These are phyloP conservation scores for Aureobasidium zeae DNA, from an alignment of 2,329 filamentous ascomycete species.

Conservation along the genomic window DNA sequence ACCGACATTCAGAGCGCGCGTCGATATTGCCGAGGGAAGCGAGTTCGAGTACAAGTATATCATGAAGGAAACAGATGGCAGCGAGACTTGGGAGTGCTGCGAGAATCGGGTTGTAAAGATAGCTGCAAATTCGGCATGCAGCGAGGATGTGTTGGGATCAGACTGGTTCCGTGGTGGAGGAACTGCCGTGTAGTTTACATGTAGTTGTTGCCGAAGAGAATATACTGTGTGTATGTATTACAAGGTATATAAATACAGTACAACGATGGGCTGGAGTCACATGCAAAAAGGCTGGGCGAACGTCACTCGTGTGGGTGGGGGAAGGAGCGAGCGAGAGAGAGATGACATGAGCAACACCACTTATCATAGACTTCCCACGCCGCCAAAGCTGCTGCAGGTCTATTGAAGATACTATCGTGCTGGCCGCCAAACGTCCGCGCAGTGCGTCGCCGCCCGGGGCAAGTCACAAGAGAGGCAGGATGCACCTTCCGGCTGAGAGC, in stretches of 20 bases:
- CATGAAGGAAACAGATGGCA: constrained; percentile 45
- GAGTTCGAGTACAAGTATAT: constrained; percentile 60
- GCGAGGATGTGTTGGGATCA: not conserved
- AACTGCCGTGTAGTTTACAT: not conserved
- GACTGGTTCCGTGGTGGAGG: constrained; percentile 8
- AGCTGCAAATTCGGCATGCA: not conserved
- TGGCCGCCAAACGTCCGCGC: constrained; percentile 14
- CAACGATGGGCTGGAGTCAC: too few relatives aligned
- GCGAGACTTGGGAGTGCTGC: constrained; percentile 50
- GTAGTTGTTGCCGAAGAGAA: not conserved
- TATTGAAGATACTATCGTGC: too few relatives aligned
- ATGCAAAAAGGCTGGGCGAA: too few relatives aligned
- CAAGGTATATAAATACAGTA: not conserved
- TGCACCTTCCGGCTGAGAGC: constrained; percentile 6
- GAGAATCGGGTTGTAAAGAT: constrained; percentile 1
- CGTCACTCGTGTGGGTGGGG: too few relatives aligned
- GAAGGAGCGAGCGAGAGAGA: too few relatives aligned
- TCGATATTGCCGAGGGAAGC: constrained; percentile 47
- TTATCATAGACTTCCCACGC: too few relatives aligned
- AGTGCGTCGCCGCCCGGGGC: constrained; percentile 14
- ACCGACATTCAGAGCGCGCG: constrained; percentile 27
- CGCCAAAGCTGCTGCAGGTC: too few relatives aligned
- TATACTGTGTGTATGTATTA: not conserved
- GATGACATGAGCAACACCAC: too few relatives aligned
- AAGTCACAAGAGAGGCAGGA: constrained; percentile 9